phyloP scores from a whole-genome alignment of 75 land plant species.

The Picea sitchensis region DNA sequence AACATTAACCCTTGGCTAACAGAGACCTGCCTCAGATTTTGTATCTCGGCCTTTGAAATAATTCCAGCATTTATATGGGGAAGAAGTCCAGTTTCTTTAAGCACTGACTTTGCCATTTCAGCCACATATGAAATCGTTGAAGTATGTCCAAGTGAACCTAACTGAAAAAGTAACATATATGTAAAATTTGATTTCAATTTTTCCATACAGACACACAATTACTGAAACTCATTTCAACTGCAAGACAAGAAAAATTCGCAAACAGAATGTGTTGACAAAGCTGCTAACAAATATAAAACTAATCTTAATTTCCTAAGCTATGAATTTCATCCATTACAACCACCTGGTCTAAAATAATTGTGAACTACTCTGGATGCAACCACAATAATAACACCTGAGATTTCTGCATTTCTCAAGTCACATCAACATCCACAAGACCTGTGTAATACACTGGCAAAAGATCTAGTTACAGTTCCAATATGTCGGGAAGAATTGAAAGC shows the following conservation, averaged over 20 bases:
- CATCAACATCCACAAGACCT: no score
- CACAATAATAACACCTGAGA: no score
- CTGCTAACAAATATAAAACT: background rate
- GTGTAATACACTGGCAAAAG: no score
- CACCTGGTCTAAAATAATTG: no score
- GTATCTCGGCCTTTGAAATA: slow-evolving; percentile 22
- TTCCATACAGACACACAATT: background rate
- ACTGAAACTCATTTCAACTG: background rate
- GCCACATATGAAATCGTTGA: slow-evolving; percentile 33
- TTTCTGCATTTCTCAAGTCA: no score
- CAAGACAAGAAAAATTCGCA: background rate
- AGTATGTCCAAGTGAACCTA: slow-evolving; percentile 27
- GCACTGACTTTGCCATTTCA: slow-evolving; percentile 36
- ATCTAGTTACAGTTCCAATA: no score
- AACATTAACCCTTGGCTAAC: slow-evolving; percentile 45
- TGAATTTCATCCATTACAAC: no score
- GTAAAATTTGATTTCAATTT: background rate
- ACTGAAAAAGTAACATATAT: slow-evolving; percentile 16
- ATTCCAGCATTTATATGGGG: slow-evolving; percentile 42
- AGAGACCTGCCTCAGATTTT: slow-evolving; percentile 34
- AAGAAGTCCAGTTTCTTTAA: slow-evolving; percentile 35
- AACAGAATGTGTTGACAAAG: no score
- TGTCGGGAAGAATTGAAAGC: no score
- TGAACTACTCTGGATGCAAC: no score
- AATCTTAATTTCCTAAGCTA: background rate